Evolutionary conservation across 176 grass and related monocot genomes (phyloP).

Genomic region (Zoysia pacifica): DNA sequence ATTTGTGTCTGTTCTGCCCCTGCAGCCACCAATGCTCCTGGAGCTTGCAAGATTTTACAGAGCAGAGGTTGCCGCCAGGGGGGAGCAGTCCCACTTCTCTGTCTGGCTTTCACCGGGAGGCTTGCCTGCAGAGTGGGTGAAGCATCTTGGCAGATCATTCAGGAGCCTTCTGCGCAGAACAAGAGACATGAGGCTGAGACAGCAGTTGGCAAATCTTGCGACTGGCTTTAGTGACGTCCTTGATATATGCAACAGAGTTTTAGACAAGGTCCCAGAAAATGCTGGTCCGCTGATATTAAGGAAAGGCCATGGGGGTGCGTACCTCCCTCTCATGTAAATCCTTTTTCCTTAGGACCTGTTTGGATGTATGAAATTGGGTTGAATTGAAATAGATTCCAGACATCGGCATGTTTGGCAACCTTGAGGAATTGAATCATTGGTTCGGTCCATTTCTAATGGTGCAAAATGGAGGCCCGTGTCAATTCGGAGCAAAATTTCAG

Average conservation of each 20-base stretch:
- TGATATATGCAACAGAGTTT: conserved; percentile 62
- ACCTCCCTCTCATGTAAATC: conserved; percentile 89
- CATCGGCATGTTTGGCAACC: background rate
- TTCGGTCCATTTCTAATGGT: too few species aligned
- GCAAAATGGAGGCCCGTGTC: too few species aligned
- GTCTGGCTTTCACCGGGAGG: conserved; percentile 91
- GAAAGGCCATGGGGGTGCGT: conserved; percentile 88
- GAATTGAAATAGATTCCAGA: background rate
- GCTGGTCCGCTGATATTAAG: conserved; percentile 80
- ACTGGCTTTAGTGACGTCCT: conserved; percentile 78
- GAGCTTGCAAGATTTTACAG: conserved; percentile 92
- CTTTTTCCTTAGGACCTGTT: background rate
- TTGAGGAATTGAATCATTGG: background rate
- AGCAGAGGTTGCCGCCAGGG: conserved; percentile 83
- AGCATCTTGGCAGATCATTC: conserved; percentile 86
- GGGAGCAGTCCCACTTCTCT: conserved; percentile 89
- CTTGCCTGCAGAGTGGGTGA: conserved; percentile 92
- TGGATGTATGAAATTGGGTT: too few species aligned
- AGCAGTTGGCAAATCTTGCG: conserved; percentile 73
- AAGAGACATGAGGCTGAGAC: conserved; percentile 75
- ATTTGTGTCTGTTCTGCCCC: conserved; percentile 78
- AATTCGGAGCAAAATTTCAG: too few species aligned
- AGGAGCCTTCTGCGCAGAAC: conserved; percentile 79
- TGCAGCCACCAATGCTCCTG: conserved; percentile 78
- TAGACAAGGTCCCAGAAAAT: conserved; percentile 93